Evolutionary conservation across 495 filamentous ascomycete genomes (phyloP), one percentile per base, ranked within the genome.

Genomic region (Chlorociboria aeruginascens): DNA sequence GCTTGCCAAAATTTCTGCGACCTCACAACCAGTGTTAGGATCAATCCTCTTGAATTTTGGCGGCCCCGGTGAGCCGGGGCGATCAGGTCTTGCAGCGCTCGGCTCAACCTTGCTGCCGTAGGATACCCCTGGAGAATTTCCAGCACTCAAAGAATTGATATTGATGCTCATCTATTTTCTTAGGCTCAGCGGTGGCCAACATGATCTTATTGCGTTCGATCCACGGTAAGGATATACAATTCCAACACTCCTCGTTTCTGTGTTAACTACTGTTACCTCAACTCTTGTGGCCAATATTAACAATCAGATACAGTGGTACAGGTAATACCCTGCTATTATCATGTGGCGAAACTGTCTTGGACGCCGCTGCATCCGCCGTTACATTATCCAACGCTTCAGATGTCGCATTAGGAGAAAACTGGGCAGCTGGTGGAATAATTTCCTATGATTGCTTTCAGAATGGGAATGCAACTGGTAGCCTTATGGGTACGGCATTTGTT

Each of bases 1-100:
- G 32, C 52, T 72, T 8, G 40, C 65, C 33, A 61, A 46, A 34
- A 56, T 66, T 16, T 47, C 52, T 1, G 63, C 69, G n/a, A 28
- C 45, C 4, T 46, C 53, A 7, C 50, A 59, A 32, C 63, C 62
- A 0, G 56, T 57, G 3, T 64, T 61, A 41, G 68, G 68, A 16
- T 68, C 60, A 37, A 68, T 73, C 29, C 52, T 67, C 31, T 51
- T 72, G 55, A 69, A 72, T 58, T 69, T 69, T 52, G 69, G 69
- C 3, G 68, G 68, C 1, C 68, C 68, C 1, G 69, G 68, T 0
- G 54, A 49, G 10, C 48, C 45, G 8, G 55, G 48, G 13, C 55
- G 61, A n/a, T 17, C 39, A 8, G 46, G 50, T 10, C 32, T 66
- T 32, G 57, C 55, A 11, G 56, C 31, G 17, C 29, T 46, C 16